phyloP scores from a whole-genome alignment of 2,329 filamentous ascomycete species.

The Fusarium heterosporum region DNA sequence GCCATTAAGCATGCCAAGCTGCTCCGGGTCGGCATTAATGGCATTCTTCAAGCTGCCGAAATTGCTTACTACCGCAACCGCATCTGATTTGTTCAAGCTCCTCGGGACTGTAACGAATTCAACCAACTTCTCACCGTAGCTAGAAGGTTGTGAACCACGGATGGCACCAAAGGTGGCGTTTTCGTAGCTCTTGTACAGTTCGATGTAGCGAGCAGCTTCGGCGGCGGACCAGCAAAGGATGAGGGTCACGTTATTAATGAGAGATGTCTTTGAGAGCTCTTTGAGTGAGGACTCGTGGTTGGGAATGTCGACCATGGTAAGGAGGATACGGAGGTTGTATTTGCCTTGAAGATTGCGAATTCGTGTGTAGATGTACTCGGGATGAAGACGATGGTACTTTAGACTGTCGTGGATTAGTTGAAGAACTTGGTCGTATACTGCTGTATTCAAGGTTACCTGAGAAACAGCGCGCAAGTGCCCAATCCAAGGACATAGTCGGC shows the following conservation, averaged over 20 bases:
- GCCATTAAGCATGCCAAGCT: slow-evolving; percentile 84
- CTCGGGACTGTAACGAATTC: slow-evolving; percentile 93
- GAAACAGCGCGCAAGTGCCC: slow-evolving; percentile 90
- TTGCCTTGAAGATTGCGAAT: slow-evolving; percentile 86
- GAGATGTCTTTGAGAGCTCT: slow-evolving; percentile 90
- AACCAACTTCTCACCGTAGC: slow-evolving; percentile 86
- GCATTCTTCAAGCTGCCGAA: slow-evolving; percentile 91
- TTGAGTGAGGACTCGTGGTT: slow-evolving; percentile 92
- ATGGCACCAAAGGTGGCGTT: slow-evolving; percentile 84
- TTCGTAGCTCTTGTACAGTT: slow-evolving; percentile 95
- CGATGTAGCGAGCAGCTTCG: slow-evolving; percentile 92
- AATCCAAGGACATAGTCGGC: slow-evolving; percentile 90
- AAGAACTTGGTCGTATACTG: accelerated
- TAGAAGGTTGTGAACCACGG: slow-evolving; percentile 83
- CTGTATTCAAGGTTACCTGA: slow-evolving; percentile 62
- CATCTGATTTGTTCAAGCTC: slow-evolving; percentile 94
- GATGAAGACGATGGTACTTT: slow-evolving; percentile 97
- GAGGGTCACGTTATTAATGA: slow-evolving; percentile 92
- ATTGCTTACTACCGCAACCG: slow-evolving; percentile 87
- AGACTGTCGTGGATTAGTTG: slow-evolving; percentile 62
- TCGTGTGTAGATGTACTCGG: slow-evolving; percentile 96
- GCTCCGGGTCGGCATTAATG: slow-evolving; percentile 87
- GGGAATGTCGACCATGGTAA: slow-evolving; percentile 93
- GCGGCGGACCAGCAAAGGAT: slow-evolving; percentile 94
- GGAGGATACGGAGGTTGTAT: slow-evolving; percentile 86